phyloP scores from a whole-genome alignment of 192 early-diverging fungal genomes.

The Podila epicladia region DNA sequence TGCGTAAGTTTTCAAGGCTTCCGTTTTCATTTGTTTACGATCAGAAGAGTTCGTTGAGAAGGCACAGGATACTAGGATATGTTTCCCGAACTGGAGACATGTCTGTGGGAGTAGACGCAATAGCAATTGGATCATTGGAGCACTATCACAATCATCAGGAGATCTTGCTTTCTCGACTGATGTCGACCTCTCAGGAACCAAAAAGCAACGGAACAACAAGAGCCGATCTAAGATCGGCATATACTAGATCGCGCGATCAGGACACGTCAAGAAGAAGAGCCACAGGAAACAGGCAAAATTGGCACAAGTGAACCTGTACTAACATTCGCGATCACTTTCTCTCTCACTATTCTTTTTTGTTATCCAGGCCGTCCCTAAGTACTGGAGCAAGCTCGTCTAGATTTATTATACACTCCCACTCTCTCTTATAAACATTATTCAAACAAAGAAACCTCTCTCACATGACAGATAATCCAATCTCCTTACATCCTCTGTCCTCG shows the following conservation, averaged over 20 bases:
- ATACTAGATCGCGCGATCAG: too few species aligned
- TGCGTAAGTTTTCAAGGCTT: conserved; percentile 71
- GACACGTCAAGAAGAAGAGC: too few species aligned
- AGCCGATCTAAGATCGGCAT: too few species aligned
- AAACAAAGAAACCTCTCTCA: too few species aligned
- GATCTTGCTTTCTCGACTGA: too few species aligned
- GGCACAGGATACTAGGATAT: background rate
- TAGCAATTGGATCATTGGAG: too few species aligned
- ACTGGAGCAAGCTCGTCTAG: conserved; percentile 49
- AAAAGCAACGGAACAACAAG: too few species aligned
- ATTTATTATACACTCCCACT: conserved; percentile 6
- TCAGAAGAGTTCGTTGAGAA: background rate
- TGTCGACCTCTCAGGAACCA: too few species aligned
- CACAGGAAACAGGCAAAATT: background rate
- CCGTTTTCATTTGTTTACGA: background rate
- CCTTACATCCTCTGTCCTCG: too few species aligned
- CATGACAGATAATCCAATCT: too few species aligned
- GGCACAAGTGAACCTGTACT: background rate
- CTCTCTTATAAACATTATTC: background rate
- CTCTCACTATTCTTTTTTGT: background rate
- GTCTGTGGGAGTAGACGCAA: too few species aligned
- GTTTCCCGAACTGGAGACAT: background rate
- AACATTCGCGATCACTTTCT: background rate
- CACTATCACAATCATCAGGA: too few species aligned
- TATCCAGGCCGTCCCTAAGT: conserved; percentile 40